phyloP scores from a whole-genome alignment of 805 yeast species.

The Sugiyamaella lignohabitans region DNA sequence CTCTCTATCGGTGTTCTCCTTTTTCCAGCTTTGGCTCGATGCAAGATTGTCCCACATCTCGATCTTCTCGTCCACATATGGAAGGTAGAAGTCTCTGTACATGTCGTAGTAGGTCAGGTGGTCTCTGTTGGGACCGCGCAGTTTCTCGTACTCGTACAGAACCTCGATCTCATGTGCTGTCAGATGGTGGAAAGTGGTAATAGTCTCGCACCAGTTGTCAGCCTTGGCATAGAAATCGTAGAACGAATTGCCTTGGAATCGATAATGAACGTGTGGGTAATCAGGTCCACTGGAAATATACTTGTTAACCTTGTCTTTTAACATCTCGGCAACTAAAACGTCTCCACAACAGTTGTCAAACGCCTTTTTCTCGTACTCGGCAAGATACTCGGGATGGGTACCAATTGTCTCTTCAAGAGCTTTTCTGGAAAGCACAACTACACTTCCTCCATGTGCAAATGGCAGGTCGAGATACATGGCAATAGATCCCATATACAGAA shows the following conservation, averaged over 20 bases:
- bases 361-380: slow-evolving; percentile 23
- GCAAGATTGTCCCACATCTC: slow-evolving; percentile 19
- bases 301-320: slow-evolving; percentile 17
- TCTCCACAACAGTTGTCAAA: slow-evolving; percentile 32
- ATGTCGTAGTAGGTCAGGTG: slow-evolving; percentile 18
- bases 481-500: slow-evolving; percentile 30
- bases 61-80: slow-evolving; percentile 13
- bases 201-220: slow-evolving; percentile 27
- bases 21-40: not conserved
- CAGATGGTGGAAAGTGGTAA: slow-evolving; percentile 30
- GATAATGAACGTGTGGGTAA: slow-evolving; percentile 9
- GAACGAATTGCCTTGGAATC: slow-evolving; percentile 31
- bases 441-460: slow-evolving; percentile 38
- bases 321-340: slow-evolving; percentile 25
- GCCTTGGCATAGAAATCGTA: slow-evolving; percentile 12
- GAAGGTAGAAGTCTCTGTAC: slow-evolving; percentile 19
- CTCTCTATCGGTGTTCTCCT: slow-evolving; percentile 4
- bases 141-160: slow-evolving; percentile 31
- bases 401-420: slow-evolving; percentile 28
- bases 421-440: slow-evolving; percentile 30
- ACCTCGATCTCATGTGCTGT: slow-evolving; percentile 22
- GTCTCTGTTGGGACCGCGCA: slow-evolving; percentile 16
- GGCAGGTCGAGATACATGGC: slow-evolving; percentile 18
- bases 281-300: slow-evolving; percentile 13
- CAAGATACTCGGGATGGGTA: slow-evolving; percentile 14